Evolutionary conservation across 1,284 basidiomycete species (phyloP).

Genomic region (Schizophyllum amplum): DNA sequence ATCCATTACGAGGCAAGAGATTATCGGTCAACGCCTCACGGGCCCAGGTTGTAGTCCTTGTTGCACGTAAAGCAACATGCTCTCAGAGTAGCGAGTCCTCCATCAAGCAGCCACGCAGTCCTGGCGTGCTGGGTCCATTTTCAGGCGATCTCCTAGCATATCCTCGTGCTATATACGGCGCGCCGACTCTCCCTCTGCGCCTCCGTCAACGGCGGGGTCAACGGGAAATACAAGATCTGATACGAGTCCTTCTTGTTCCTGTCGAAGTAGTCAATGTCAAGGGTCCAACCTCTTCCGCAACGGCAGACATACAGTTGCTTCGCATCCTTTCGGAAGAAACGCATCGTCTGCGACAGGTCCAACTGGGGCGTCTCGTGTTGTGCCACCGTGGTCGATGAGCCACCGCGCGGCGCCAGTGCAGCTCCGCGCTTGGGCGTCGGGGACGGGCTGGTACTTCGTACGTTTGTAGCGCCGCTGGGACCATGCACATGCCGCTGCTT

Average conservation of each 20-base stretch:
- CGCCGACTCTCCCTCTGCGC: slow-evolving; percentile 38
- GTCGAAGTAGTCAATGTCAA: slow-evolving; percentile 16
- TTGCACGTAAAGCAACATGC: no score
- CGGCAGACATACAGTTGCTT: slow-evolving; percentile 36
- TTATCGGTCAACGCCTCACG: no score
- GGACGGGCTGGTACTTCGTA: slow-evolving; percentile 26
- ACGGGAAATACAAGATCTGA: slow-evolving; percentile 66
- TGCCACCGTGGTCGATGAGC: not conserved
- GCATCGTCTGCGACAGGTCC: slow-evolving; percentile 12
- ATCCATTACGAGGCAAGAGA: no score
- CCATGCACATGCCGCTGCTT: not conserved
- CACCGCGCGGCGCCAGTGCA: not conserved
- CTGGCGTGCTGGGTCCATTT: no score
- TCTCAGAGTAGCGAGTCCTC: no score
- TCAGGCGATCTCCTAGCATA: slow-evolving; percentile 17
- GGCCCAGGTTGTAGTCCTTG: no score
- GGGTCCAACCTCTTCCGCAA: not conserved
- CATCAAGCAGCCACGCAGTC: no score
- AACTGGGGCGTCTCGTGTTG: not conserved
- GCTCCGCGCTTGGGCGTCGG: slow-evolving; percentile 14
- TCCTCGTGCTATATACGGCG: slow-evolving; percentile 40
- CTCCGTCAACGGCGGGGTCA: slow-evolving; percentile 47
- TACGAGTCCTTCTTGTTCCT: slow-evolving; percentile 45
- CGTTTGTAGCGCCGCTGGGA: slow-evolving; percentile 9
- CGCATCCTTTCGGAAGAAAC: slow-evolving; percentile 40